phyloP scores from a whole-genome alignment of 139 green algal species.

The Desmodesmus armatus region DNA sequence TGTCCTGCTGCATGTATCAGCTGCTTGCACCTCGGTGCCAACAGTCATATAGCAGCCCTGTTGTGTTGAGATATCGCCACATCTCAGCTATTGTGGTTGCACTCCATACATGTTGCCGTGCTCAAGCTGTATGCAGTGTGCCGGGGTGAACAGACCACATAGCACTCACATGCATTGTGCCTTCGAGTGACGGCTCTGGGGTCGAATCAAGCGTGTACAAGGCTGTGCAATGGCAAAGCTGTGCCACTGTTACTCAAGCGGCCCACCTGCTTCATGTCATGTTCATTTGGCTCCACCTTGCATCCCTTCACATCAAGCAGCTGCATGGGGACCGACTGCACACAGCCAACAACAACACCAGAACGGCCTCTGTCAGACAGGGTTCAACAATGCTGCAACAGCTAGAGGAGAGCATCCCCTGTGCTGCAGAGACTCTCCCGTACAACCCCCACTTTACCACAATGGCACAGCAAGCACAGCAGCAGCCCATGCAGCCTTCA shows the following conservation, averaged over 20 bases:
- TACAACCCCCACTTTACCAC: not conserved
- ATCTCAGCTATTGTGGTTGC: no score
- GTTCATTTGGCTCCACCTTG: conserved; percentile 42
- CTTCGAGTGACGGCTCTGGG: no score
- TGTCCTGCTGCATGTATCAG: no score
- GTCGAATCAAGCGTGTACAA: not conserved
- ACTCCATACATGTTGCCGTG: no score
- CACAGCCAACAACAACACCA: not conserved
- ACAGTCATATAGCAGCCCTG: no score
- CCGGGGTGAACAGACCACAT: no score
- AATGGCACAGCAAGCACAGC: not conserved
- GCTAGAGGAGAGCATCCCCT: not conserved
- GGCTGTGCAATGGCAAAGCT: not conserved
- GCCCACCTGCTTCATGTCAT: conserved; percentile 65
- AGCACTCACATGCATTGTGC: no score
- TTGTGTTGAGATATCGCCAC: no score
- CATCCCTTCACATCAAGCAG: conserved; percentile 44
- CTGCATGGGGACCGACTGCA: conserved; percentile 48
- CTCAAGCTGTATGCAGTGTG: no score
- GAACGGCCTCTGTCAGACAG: not conserved
- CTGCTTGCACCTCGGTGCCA: no score
- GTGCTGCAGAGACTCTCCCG: not conserved
- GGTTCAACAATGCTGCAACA: not conserved
- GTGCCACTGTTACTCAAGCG: not conserved
- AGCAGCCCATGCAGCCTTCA: not conserved